These are phyloP conservation scores for Aspergillus uvarum DNA, from an alignment of 2,329 filamentous ascomycete species.

Conservation along the genomic window DNA sequence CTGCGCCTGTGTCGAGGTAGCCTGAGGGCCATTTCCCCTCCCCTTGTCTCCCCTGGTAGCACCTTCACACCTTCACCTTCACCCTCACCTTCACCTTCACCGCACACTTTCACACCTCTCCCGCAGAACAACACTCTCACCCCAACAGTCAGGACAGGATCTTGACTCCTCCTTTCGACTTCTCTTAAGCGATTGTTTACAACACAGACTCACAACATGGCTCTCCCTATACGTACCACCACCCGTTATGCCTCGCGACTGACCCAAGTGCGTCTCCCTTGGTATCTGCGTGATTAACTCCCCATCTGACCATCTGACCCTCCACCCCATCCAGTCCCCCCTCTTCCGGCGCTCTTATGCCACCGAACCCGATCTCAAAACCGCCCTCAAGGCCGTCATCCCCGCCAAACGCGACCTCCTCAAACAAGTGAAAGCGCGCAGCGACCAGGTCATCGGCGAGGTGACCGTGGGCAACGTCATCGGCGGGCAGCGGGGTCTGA, in stretches of 20 bases:
- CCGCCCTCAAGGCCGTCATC: conserved; percentile 77
- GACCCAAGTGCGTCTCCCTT: conserved; percentile 32
- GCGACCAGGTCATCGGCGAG: conserved; percentile 80
- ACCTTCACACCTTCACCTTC: not conserved
- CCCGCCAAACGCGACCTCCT: conserved; percentile 90
- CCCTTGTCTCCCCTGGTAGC: not conserved
- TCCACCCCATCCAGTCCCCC: not conserved
- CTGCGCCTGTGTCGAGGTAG: not conserved
- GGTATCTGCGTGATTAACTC: not conserved
- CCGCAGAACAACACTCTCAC: not conserved
- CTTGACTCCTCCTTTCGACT: not conserved
- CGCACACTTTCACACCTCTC: conserved; percentile 2
- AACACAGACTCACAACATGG: conserved; percentile 19
- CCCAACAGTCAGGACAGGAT: not conserved
- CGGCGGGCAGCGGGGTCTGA: conserved; percentile 95
- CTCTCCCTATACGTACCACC: conserved; percentile 32
- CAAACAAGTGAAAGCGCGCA: conserved; percentile 87
- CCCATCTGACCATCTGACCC: not conserved
- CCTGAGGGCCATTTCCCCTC: not conserved
- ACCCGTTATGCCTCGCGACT: conserved; percentile 40
- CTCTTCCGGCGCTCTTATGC: conserved; percentile 45
- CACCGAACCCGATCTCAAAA: conserved; percentile 83
- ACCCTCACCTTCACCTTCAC: conserved; percentile 3
- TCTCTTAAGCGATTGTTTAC: not conserved
- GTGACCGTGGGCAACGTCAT: conserved; percentile 92